Conservation (phyloP, 345 rosid genomes). For the Hirschfeldia incana region DNA sequence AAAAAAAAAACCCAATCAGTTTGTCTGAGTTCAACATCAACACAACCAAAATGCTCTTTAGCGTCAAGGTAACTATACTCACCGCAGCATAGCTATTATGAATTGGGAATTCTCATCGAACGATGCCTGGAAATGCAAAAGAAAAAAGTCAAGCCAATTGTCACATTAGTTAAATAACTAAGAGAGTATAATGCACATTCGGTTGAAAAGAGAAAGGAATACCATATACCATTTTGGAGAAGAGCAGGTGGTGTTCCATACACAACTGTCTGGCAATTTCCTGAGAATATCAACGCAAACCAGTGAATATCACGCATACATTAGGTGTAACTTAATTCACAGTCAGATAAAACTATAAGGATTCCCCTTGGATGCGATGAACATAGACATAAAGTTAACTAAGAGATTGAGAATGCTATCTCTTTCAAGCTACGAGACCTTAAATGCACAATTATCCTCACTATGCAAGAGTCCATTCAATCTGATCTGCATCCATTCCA, state of each 20-base stretch:
- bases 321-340: not conserved
- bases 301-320: constrained; percentile 4
- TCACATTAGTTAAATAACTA: not conserved
- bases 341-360: not conserved
- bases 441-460: constrained; percentile 78
- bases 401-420: not conserved
- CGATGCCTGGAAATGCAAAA: constrained; percentile 65
- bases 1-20: constrained; percentile 20
- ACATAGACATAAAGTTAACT: not conserved
- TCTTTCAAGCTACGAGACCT: constrained; percentile 46
- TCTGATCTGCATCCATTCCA: constrained; percentile 60
- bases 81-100: constrained; percentile 83
- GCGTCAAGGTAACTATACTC: constrained; percentile 27
- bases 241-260: constrained; percentile 69
- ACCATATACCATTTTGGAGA: constrained; percentile 82
- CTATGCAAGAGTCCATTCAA: constrained; percentile 86
- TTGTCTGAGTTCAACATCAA: constrained; percentile 8
- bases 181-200: not conserved
- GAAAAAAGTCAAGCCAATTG: not conserved
- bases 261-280: constrained; percentile 93
- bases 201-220: not conserved
- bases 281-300: constrained; percentile 38
- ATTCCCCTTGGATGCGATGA: not conserved
- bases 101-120: constrained; percentile 91
- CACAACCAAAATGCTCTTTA: constrained; percentile 4